phyloP scores from a whole-genome alignment of 2,329 filamentous ascomycete species.

The Aspergillus fischeri region DNA sequence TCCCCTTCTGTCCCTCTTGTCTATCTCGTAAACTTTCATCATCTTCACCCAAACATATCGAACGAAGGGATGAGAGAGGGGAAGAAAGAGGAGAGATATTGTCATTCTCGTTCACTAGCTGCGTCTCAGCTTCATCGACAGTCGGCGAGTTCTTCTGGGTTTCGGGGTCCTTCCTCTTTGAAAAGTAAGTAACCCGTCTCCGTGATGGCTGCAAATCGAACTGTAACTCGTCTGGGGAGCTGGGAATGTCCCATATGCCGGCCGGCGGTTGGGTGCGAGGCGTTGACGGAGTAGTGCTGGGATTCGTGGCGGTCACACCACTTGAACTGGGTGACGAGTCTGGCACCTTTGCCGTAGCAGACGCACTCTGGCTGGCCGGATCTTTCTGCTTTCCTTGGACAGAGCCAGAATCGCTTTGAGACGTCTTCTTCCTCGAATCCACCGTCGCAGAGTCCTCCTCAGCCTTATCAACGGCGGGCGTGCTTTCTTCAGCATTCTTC shows the following conservation, averaged over 20 bases:
- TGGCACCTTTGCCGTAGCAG: not conserved
- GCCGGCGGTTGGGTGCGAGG: slow-evolving; percentile 11
- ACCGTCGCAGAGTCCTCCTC: not conserved
- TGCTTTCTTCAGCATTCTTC: not conserved
- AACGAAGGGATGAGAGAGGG: slow-evolving; percentile 27
- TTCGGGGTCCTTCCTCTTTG: slow-evolving; percentile 1
- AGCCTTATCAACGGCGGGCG: not conserved
- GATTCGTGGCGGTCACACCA: slow-evolving; percentile 2
- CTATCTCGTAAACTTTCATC: not conserved
- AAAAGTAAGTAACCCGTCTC: slow-evolving; percentile 7
- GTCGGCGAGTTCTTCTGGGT: not conserved
- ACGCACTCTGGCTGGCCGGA: not conserved
- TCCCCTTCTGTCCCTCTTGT: not conserved
- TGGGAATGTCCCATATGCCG: slow-evolving; percentile 25
- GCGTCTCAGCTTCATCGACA: slow-evolving; percentile 1
- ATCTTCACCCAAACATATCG: slow-evolving; percentile 9
- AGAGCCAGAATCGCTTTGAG: not conserved
- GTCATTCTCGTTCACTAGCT: slow-evolving; percentile 12
- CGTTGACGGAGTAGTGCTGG: slow-evolving; percentile 8
- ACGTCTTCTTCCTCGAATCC: not conserved
- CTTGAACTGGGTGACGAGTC: not conserved
- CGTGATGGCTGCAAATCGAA: slow-evolving; percentile 22
- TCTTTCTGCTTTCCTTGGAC: not conserved
- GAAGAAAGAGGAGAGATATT: slow-evolving; percentile 36
- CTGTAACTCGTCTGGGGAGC: slow-evolving; percentile 36